Evolutionary conservation across 495 filamentous ascomycete species (phyloP), one percentile per base, ranked within the genome.

Genomic region (Penicillium daleae): DNA sequence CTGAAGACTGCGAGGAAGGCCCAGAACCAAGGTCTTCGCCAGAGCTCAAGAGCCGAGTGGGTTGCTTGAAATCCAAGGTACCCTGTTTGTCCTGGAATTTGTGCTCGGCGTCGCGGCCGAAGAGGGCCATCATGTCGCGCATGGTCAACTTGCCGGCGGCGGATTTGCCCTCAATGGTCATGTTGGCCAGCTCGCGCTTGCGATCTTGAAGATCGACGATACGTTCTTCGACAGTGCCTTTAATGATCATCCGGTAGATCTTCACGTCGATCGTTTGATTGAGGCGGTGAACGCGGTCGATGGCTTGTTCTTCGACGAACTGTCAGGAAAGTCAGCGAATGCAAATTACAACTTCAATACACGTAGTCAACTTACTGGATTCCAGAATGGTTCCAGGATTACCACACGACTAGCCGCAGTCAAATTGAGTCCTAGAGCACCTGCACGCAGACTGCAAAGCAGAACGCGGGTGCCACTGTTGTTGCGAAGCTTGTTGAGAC

Each of bases 331-430:
- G 21, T 60, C 54, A 60, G 58, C 9, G 15, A 40, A n/a, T 44
- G 56, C 17, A 21, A 4, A 48, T 48, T 21, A 4, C 35, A 35
- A 12, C 8, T 19, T 29, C 6, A 19, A 19, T 1, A 17, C 7
- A n/a, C 29, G 9, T 1, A n/a, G 12, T 59, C 26, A 40, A 81
- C 87, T 76, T 83, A 90, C 87, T 50, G 95, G 90, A 76, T 99
- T 99, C 95, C 95, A 99, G 76, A 98, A 99, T 0, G 95, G 95
- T 71, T 99, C 95, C 32, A 99, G 78, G 70, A 99, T 97, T 40
- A 99, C 86, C 9, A 99, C 95, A 37, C 95, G 85, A 62, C 90
- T 92, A 17, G 95, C 95, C 0, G 94, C 95, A 5, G 96, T 97
- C 31, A 99, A 82, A 74, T 99, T 99, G 17, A 99, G 85, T 3